Evolutionary conservation across 306 rosid species (phyloP).

Genomic region (Sicyos baderoa): DNA sequence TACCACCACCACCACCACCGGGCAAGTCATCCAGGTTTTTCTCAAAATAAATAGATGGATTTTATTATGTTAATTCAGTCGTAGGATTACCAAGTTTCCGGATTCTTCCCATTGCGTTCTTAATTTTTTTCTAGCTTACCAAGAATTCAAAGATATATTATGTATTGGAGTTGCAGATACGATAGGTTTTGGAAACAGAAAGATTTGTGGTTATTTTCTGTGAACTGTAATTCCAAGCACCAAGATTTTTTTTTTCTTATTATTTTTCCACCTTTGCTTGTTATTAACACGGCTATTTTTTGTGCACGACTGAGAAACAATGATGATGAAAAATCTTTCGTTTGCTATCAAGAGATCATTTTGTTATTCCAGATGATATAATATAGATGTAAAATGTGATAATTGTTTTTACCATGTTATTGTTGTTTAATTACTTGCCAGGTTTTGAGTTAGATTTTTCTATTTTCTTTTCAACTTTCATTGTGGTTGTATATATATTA

Average conservation of each 20-base stretch:
- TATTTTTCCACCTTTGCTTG: not conserved
- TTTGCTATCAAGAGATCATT: too few species aligned
- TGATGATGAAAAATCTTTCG: too few species aligned
- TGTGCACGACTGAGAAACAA: too few species aligned
- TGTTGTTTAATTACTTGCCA: too few species aligned
- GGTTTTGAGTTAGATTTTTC: too few species aligned
- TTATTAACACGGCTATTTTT: not conserved
- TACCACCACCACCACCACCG: not conserved
- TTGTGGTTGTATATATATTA: too few species aligned
- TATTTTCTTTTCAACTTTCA: too few species aligned
- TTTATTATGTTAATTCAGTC: conserved; percentile 5
- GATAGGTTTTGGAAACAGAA: conserved; percentile 4
- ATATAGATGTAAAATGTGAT: too few species aligned
- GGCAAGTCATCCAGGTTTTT: conserved; percentile 10
- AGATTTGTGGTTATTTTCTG: conserved; percentile 5
- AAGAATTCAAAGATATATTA: conserved; percentile 7
- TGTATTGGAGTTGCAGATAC: conserved; percentile 11
- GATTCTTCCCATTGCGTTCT: not conserved
- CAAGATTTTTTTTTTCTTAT: not conserved
- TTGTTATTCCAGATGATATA: too few species aligned
- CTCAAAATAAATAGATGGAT: conserved; percentile 16
- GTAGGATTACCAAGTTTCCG: conserved; percentile 6
- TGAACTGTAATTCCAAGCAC: conserved; percentile 19
- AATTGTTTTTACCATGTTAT: too few species aligned
- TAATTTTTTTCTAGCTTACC: conserved; percentile 11